A percentile compares a stretch with the other conserved stretches of the same genome.
These are phyloP conservation scores for Prunus davidiana DNA, from an alignment of 306 rosid species.

Conservation along the genomic window DNA sequence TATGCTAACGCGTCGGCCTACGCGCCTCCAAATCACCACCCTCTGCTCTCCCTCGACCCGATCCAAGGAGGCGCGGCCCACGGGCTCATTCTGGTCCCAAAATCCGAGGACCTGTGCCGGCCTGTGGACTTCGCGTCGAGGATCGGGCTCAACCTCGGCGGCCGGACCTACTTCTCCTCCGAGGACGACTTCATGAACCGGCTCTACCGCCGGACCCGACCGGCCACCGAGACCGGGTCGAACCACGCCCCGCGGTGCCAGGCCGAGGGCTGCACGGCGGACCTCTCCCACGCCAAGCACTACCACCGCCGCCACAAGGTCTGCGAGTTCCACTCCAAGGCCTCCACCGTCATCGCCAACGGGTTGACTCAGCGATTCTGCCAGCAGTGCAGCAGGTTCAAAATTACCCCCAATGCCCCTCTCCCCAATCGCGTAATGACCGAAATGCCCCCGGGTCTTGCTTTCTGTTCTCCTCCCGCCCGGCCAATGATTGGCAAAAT, in stretches of 20 bases:
- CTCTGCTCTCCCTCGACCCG: constrained; percentile 55
- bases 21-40: constrained; percentile 36
- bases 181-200: constrained; percentile 85
- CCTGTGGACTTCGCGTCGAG: constrained; percentile 66
- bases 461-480: background rate
- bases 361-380: constrained; percentile 99
- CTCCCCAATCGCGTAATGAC: constrained; percentile 13
- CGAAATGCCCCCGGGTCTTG: constrained; percentile 15
- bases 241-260: constrained; percentile 71
- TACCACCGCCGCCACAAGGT: constrained; percentile 99
- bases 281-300: constrained; percentile 87
- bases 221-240: constrained; percentile 43
- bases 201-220: constrained; percentile 73
- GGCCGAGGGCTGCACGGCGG: constrained; percentile 95
- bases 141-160: constrained; percentile 87
- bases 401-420: background rate
- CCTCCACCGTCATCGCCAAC: constrained; percentile 87
- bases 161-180: constrained; percentile 77
- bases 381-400: constrained; percentile 98
- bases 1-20: constrained; percentile 43
- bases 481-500: constrained; percentile 39
- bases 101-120: constrained; percentile 53
- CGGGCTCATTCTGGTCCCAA: constrained; percentile 58
- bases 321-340: constrained; percentile 94
- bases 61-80: constrained; percentile 22